Evolutionary conservation across 805 yeast species (phyloP).

Genomic region (Priceomyces melissophilus): DNA sequence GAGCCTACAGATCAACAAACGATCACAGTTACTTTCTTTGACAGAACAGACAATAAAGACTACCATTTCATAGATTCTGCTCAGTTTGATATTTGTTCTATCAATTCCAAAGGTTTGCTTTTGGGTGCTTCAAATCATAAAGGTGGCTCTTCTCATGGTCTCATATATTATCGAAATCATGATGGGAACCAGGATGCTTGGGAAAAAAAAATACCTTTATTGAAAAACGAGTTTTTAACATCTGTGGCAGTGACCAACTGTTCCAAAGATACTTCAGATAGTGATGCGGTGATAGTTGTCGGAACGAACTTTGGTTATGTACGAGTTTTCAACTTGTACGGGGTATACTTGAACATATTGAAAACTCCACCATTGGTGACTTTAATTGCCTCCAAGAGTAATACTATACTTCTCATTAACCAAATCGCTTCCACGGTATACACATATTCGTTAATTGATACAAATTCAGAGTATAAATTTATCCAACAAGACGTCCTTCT

Average conservation of each 20-base stretch:
- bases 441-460: constrained; percentile 48
- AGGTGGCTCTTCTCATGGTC: constrained; percentile 28
- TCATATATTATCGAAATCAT: constrained; percentile 68
- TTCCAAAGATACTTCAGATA: constrained; percentile 8
- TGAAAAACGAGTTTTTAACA: constrained; percentile 59
- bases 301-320: constrained; percentile 78
- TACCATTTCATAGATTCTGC: constrained; percentile 79
- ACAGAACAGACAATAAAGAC: constrained; percentile 68
- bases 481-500: constrained; percentile 38
- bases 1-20: constrained; percentile 42
- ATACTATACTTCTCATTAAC: constrained; percentile 50
- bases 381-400: constrained; percentile 58
- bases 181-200: constrained; percentile 60
- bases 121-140: constrained; percentile 44
- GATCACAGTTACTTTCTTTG: constrained; percentile 86
- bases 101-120: constrained; percentile 63
- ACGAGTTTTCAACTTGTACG: constrained; percentile 66
- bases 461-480: constrained; percentile 36
- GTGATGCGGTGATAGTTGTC: constrained; percentile 49
- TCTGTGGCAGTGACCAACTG: constrained; percentile 55
- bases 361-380: constrained; percentile 72
- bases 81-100: constrained; percentile 70
- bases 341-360: constrained; percentile 68
- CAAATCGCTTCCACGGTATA: constrained; percentile 32
- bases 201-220: constrained; percentile 60